Evolutionary conservation across 768 basidiomycete genomes (phyloP).

Genomic region (Leccinellum luteum): DNA sequence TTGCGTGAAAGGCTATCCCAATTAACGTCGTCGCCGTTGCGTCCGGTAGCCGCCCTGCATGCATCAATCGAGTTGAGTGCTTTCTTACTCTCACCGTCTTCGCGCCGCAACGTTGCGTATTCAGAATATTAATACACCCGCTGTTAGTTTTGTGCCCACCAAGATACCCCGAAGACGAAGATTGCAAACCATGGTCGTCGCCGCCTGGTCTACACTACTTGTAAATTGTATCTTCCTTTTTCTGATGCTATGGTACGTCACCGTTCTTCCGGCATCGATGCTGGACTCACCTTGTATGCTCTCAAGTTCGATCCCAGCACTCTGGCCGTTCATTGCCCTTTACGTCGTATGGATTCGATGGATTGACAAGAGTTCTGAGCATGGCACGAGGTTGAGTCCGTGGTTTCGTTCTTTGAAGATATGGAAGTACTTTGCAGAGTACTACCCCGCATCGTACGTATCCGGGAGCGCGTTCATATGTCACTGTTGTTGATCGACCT

Average conservation of each 20-base stretch:
- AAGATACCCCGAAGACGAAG: slow-evolving; percentile 83
- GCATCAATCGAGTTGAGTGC: slow-evolving; percentile 69
- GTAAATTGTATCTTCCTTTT: slow-evolving; percentile 64
- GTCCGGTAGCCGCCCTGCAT: slow-evolving; percentile 63
- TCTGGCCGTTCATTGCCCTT: slow-evolving; percentile 80
- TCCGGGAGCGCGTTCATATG: not conserved
- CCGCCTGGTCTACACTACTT: slow-evolving; percentile 83
- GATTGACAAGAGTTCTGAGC: slow-evolving; percentile 74
- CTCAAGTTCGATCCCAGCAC: slow-evolving; percentile 75
- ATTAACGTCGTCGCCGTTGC: slow-evolving; percentile 54
- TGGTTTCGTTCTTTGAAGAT: slow-evolving; percentile 71
- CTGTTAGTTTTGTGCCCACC: slow-evolving; percentile 74
- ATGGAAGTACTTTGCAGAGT: slow-evolving; percentile 91
- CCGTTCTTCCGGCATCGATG: not conserved
- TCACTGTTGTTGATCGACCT: not conserved
- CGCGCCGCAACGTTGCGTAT: not conserved
- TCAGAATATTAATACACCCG: slow-evolving; percentile 1
- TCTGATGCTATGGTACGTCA: slow-evolving; percentile 74
- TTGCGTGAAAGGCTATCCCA: slow-evolving; percentile 63
- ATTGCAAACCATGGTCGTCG: slow-evolving; percentile 87
- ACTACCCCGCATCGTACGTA: slow-evolving; percentile 86
- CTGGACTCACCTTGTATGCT: not conserved
- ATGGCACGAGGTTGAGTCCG: slow-evolving; percentile 64
- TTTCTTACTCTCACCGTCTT: not conserved
- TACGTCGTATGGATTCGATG: slow-evolving; percentile 79